These are phyloP conservation scores for Stephania yunnanensis DNA, from an alignment of 164 flowering plant species.

Conservation along the genomic window DNA sequence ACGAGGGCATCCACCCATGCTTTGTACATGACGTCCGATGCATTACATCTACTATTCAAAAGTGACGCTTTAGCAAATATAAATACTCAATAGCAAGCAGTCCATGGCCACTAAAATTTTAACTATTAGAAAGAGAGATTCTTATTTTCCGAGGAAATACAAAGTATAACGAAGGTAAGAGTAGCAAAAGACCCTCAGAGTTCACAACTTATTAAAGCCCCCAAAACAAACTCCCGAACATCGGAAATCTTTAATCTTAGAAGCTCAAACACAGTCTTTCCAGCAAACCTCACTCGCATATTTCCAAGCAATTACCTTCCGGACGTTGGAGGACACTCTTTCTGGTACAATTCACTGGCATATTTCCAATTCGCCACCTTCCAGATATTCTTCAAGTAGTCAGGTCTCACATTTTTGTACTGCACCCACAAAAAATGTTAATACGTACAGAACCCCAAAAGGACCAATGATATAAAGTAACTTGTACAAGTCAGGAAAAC, in stretches of 20 bases:
- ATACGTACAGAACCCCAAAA: neutral
- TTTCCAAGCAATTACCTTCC: too few relatives aligned
- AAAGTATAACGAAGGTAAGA: neutral
- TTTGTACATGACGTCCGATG: too few relatives aligned
- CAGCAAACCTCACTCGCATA: too few relatives aligned
- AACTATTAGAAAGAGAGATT: too few relatives aligned
- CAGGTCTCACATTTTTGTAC: conserved; percentile 96
- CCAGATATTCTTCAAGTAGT: conserved; percentile 92
- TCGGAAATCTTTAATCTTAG: neutral
- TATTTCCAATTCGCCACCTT: conserved; percentile 90
- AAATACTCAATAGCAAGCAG: too few relatives aligned
- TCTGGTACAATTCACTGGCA: conserved; percentile 58
- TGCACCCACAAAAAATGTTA: conserved; percentile 27
- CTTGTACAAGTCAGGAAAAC: too few relatives aligned
- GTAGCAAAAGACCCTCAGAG: neutral
- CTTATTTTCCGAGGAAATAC: neutral
- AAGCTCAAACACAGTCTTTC: conserved; percentile 8
- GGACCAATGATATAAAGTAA: too few relatives aligned
- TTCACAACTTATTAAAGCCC: neutral
- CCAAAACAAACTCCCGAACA: neutral
- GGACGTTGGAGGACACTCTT: conserved; percentile 30
- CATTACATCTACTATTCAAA: too few relatives aligned
- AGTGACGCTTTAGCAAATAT: too few relatives aligned
- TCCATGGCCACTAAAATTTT: too few relatives aligned
- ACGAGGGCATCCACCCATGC: too few relatives aligned